Evolutionary conservation across 2,329 filamentous ascomycete species (phyloP).

Genomic region (Alternaria burnsii): DNA sequence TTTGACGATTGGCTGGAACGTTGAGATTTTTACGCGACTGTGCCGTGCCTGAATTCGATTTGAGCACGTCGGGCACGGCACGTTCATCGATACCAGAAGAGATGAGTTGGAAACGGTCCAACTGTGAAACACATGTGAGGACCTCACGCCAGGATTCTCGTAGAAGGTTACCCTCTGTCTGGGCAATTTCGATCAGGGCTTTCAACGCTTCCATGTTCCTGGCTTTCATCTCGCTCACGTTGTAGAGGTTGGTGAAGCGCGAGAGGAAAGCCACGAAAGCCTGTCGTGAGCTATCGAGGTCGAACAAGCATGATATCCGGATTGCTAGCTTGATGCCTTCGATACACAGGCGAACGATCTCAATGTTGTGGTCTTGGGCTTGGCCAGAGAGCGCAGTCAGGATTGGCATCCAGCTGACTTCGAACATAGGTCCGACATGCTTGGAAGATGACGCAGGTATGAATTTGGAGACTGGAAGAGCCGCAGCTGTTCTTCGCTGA

Average conservation of each 20-base stretch:
- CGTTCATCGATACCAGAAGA: slow-evolving; percentile 94
- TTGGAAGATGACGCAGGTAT: slow-evolving; percentile 93
- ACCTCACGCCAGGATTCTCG: slow-evolving; percentile 95
- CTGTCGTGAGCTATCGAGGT: slow-evolving; percentile 89
- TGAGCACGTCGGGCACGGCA: slow-evolving; percentile 86
- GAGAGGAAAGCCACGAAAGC: slow-evolving; percentile 93
- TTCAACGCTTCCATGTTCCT: slow-evolving; percentile 97
- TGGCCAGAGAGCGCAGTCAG: slow-evolving; percentile 93
- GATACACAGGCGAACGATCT: slow-evolving; percentile 90
- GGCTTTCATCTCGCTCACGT: slow-evolving; percentile 90
- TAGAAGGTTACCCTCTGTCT: slow-evolving; percentile 89
- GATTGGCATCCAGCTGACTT: slow-evolving; percentile 99
- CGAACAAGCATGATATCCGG: slow-evolving; percentile 90
- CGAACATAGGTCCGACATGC: slow-evolving; percentile 98
- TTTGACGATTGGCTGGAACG: slow-evolving; percentile 61
- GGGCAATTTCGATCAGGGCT: slow-evolving; percentile 87
- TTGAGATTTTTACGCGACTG: slow-evolving; percentile 74
- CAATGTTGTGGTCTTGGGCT: slow-evolving; percentile 92
- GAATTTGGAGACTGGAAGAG: slow-evolving; percentile 73
- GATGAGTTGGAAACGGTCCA: slow-evolving; percentile 93
- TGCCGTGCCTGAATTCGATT: slow-evolving; percentile 68
- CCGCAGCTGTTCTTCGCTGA: slow-evolving; percentile 80
- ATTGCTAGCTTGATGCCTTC: slow-evolving; percentile 96
- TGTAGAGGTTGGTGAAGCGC: slow-evolving; percentile 95
- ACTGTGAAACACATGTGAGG: slow-evolving; percentile 91